Base-by-base conservation (phyloP, 2,329 filamentous ascomycete genomes). In the Arthrobotrys pseudoclavata region DNA sequence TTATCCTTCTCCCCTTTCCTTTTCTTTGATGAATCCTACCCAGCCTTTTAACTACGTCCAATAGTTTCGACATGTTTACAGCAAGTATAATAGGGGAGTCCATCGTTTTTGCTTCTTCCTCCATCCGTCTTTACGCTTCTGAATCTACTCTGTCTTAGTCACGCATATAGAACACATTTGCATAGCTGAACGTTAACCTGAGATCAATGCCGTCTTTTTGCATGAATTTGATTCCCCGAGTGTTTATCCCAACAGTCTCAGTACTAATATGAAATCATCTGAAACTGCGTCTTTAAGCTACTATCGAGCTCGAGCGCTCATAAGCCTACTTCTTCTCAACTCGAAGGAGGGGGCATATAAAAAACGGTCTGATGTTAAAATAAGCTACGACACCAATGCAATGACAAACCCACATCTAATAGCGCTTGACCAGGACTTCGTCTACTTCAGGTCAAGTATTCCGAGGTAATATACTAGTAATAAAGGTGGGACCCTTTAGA, bases 361-460 rank as follows among this genome's bases (percentile, higher is more conserved):
- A 71, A 15, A 45, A 18, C 12, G 40, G 52, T 22, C 10, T 72
- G 69, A 72, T 57, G 69, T 72, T 72, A 72, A 72, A 72, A 72
- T 72, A 72, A 72, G 61, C 69, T 72, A 66, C 50, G 37, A 34
- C 68, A 48, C 52, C 52, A 20, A 45, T 45, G 42, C 42, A 45
- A n/a, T 29, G 52, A n/a, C 52, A 60, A 42, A 34, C 60, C 29
- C 29, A 22, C 52, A 15, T 40, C 4, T 18, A 12, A n/a, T 40
- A 57, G 22, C 18, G 20, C 67, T 45, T n/a, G 50, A 66, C 61
- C 24, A 2, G 24, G 7, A 24, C n/a, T 47, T 3, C 37, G 40
- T 60, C 34, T 66, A 66, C 60, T 72, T 72, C 31, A 40, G 37
- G 69, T 45, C 12, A 72, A 18, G 69, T 72, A 72, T 66, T 37